A percentile compares a stretch with the other conserved stretches of the same genome.
phyloP scores from a whole-genome alignment of 2,329 filamentous ascomycete genomes.

The Colletotrichum coccodes region DNA sequence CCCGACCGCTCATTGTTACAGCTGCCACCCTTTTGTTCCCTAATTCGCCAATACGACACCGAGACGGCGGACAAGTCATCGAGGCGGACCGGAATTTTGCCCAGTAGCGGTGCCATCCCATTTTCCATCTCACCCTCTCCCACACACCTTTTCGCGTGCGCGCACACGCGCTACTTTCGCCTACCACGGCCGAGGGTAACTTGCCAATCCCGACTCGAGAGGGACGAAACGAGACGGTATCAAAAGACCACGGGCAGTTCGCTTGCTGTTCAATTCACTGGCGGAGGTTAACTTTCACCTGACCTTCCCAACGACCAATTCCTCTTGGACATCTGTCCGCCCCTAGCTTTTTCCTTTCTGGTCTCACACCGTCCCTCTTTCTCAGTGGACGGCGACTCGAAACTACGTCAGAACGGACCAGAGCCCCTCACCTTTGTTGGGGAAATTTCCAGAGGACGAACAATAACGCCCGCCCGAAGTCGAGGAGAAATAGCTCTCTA shows the following conservation, averaged over 20 bases:
- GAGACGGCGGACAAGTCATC: slow-evolving; percentile 14
- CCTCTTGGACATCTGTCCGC: not conserved
- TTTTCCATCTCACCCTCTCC: slow-evolving; percentile 3
- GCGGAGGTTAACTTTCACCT: not conserved
- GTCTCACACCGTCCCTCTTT: slow-evolving; percentile 13
- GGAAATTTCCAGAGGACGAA: not conserved
- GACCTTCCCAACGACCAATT: not conserved
- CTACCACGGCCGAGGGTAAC: not conserved
- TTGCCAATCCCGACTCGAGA: not conserved
- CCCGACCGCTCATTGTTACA: not conserved
- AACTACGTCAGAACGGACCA: slow-evolving; percentile 24
- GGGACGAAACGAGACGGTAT: not conserved
- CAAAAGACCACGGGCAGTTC: not conserved
- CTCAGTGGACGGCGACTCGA: slow-evolving; percentile 14
- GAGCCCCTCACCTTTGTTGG: slow-evolving; percentile 21
- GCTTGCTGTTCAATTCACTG: not conserved
- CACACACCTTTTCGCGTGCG: slow-evolving; percentile 1
- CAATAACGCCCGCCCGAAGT: not conserved
- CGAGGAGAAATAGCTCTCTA: not conserved
- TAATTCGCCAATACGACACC: slow-evolving; percentile 16
- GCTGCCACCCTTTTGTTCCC: not conserved
- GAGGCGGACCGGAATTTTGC: slow-evolving; percentile 6
- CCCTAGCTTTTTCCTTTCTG: not conserved
- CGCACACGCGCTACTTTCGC: slow-evolving; percentile 5
- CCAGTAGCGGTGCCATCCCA: slow-evolving; percentile 1